Percentiles rank a stretch among this genome's conserved stretches.
These are phyloP conservation scores for Prunus mume DNA, from an alignment of 306 rosid species.

Conservation along the genomic window DNA sequence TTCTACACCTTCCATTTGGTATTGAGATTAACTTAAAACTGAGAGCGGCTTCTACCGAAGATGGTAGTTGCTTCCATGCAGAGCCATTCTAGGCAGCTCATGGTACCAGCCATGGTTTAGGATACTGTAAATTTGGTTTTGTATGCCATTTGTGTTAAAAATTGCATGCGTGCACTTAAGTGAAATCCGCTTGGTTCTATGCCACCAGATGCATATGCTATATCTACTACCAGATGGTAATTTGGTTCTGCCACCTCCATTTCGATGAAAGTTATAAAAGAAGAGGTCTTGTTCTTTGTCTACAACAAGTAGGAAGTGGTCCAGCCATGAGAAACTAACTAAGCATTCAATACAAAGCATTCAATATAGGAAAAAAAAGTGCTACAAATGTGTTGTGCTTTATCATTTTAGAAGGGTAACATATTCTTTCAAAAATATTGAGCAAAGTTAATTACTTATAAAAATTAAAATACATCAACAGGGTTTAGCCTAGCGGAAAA, in stretches of 20 bases:
- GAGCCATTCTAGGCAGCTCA: not conserved
- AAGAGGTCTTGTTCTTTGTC: not conserved
- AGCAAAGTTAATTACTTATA: not conserved
- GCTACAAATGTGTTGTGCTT: not conserved
- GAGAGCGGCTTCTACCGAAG: not conserved
- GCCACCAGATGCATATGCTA: too few relatives aligned
- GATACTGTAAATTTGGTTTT: not conserved
- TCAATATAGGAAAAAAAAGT: not conserved
- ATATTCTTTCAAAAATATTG: not conserved
- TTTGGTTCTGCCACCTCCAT: not conserved
- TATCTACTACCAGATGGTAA: too few relatives aligned
- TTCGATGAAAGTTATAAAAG: not conserved
- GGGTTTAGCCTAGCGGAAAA: too few relatives aligned
- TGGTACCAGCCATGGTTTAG: not conserved
- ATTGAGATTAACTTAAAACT: not conserved
- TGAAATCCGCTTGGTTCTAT: not conserved
- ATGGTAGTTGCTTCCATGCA: not conserved
- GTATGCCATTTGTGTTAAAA: not conserved
- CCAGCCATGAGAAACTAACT: not conserved
- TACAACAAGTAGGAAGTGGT: not conserved
- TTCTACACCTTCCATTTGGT: not conserved
- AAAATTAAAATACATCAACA: not conserved
- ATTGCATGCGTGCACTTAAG: not conserved
- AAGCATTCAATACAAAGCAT: not conserved
- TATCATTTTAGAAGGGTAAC: too few relatives aligned